Base-by-base conservation (phyloP, 164 flowering plant genomes). In the Santalum album region DNA sequence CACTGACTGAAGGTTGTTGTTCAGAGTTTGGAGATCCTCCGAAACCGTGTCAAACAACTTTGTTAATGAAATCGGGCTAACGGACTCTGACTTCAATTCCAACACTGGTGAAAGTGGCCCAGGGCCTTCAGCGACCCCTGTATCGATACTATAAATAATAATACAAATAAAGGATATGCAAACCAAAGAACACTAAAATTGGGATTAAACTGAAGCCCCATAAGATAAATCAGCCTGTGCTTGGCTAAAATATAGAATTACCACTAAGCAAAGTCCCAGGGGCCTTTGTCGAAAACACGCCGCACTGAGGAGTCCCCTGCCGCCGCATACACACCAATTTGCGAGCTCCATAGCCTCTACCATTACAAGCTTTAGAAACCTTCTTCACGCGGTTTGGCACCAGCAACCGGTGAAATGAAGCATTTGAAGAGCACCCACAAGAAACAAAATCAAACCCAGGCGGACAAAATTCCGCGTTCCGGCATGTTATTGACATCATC, bases 11-110 rank as follows among this genome's bases (percentile, higher is more conserved):
- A 91, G 83, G 70, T 86, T 91, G 38, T 79, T 75, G 66, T 87
- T 91, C 39, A 91, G 65, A 7, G 67, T 79, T 27, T 26, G 72
- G 24, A 91, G 84, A 62, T 91, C 95, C 61, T 84, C 90, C 50
- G 91, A 83, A 66, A 91, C 98, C 29, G 73, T 75, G 54, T 86
- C 95, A 67, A 91, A 66, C 62, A 91, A 60, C 57, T 71, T 76
- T 38, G 83, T 55, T 51, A 79, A 60, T 19, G 87, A 79, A 65
- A 75, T 54, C 10, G 75, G 75, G 35, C 64, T 65, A 44, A 42
- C 66, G 2, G 75, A 29, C 48, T 67, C 76, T 16, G 60, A 53
- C 54, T 72, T 72, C 65, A 73, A 45, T 48, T 74, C 77, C 66
- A 81, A 45, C 19, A 63, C 57, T 21, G 71, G 43, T 27, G 74